Evolutionary conservation across 345 rosid species (phyloP).

Genomic region (Brassica rapa): DNA sequence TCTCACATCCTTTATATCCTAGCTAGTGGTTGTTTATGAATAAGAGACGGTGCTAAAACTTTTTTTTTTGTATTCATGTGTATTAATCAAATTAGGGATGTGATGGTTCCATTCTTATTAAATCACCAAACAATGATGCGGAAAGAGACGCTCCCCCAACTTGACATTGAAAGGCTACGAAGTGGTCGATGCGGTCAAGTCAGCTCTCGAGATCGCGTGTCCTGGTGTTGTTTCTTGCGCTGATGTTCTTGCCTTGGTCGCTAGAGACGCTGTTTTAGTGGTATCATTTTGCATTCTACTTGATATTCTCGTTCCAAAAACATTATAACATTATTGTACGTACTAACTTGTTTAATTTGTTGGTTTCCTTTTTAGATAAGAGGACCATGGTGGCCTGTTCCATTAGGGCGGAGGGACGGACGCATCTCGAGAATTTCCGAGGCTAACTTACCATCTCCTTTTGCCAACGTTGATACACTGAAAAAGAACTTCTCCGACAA

Average conservation of each 20-base stretch:
- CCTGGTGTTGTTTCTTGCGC: slow-evolving; percentile 63
- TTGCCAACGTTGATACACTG: slow-evolving; percentile 29
- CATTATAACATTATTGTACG: not conserved
- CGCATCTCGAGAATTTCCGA: slow-evolving; percentile 46
- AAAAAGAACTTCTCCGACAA: slow-evolving; percentile 45
- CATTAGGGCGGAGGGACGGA: slow-evolving; percentile 65
- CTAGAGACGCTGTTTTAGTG: slow-evolving; percentile 57
- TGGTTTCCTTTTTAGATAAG: not conserved
- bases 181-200: slow-evolving; percentile 52
- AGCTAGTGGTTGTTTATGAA: not conserved
- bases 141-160: slow-evolving; percentile 53
- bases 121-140: slow-evolving; percentile 44
- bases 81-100: slow-evolving; percentile 47
- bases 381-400: slow-evolving; percentile 67
- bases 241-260: slow-evolving; percentile 61
- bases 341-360: not conserved
- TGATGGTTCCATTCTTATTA: slow-evolving; percentile 55
- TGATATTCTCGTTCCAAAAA: not conserved
- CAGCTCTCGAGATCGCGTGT: slow-evolving; percentile 46
- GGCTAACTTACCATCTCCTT: slow-evolving; percentile 49
- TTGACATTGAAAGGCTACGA: slow-evolving; percentile 49
- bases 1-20: not conserved
- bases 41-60: not conserved
- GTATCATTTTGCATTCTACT: slow-evolving; percentile 19
- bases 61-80: not conserved